phyloP scores from a whole-genome alignment of 1,284 basidiomycete genomes.

The Stygiomarasmius scandens region DNA sequence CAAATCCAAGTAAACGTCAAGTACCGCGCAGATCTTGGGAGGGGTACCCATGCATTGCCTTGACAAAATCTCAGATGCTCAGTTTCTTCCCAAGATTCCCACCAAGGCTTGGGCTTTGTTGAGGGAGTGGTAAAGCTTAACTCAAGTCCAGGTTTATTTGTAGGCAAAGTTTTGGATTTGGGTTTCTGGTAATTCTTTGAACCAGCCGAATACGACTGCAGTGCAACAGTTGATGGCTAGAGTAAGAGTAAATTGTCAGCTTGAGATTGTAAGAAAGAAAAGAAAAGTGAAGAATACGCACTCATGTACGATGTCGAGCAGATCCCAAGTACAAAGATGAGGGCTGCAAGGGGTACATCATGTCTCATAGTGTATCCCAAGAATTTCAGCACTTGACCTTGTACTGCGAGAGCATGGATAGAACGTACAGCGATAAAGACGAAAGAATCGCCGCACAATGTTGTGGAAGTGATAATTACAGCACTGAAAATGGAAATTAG shows the following conservation, averaged over 20 bases:
- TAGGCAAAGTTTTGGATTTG: neutral
- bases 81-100: conserved; percentile 63
- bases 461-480: conserved; percentile 18
- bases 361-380: conserved; percentile 15
- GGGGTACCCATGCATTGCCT: conserved; percentile 45
- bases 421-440: conserved; percentile 16
- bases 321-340: conserved; percentile 16
- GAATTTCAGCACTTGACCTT: conserved; percentile 14
- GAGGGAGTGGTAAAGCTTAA: neutral
- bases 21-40: conserved; percentile 1
- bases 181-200: neutral
- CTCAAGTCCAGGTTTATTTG: neutral
- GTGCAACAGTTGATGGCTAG: conserved; percentile 15
- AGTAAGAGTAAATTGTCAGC: neutral
- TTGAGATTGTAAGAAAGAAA: neutral
- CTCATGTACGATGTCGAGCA: conserved; percentile 17
- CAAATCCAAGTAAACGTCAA: conserved; percentile 30
- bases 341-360: conserved; percentile 13
- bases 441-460: conserved; percentile 17
- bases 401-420: conserved; percentile 16
- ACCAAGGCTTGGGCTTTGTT: conserved; percentile 49
- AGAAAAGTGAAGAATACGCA: conserved; percentile 1
- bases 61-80: conserved; percentile 40
- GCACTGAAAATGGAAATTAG: conserved; percentile 4
- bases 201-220: conserved; percentile 18